Evolutionary conservation across 306 rosid species (phyloP), one percentile per base, ranked within the genome.

Genomic region (Vigna radiata): DNA sequence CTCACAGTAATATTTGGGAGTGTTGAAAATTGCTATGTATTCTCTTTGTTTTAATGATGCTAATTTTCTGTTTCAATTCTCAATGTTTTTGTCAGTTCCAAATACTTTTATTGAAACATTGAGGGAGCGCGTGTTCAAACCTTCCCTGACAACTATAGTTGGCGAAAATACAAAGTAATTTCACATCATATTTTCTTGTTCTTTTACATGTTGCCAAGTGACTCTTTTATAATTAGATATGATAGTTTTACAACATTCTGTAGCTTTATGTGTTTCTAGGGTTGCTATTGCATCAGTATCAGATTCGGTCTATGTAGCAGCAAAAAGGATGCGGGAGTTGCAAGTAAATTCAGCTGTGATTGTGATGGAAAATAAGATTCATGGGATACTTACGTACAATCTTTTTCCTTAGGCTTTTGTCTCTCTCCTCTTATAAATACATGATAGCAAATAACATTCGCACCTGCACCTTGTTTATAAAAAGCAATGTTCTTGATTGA

Each of bases 111-210:
- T 95, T 44, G 97, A 92, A 82, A 90, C 96, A 66, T 67, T 95
- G 87, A 95, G 99, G 92, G 99, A 95, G 75, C 97, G 89, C 72
- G 86, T 95, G 91, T 95, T 95, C 85, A 92, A 88, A 87, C 99
- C 99, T 39, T 85, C 97, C 62, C 76, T 95, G 80, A 85, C 99
- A 74, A 86, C 92, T 50, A 87, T 95, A 58, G 66, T 95, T 56
- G 83, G 84, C 47, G 99, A 95, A 82, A 85, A 85, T 80, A 71
- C 85, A 10, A 95, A 88, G 99, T 95, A 95, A 75, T 68, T 80
- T 81, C 41, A 19, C 61, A 71, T 39, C 69, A 56, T 75, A 72
- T 66, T 74, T 78, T 53, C 76, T 43, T 54, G 46, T 79, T 79
- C 62, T 59, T 44, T 43, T 83, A 71, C 77, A 23, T 55, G 63